These are phyloP conservation scores for Corynespora cassiicola DNA, from an alignment of 2,329 filamentous ascomycete genomes.

Conservation along the genomic window DNA sequence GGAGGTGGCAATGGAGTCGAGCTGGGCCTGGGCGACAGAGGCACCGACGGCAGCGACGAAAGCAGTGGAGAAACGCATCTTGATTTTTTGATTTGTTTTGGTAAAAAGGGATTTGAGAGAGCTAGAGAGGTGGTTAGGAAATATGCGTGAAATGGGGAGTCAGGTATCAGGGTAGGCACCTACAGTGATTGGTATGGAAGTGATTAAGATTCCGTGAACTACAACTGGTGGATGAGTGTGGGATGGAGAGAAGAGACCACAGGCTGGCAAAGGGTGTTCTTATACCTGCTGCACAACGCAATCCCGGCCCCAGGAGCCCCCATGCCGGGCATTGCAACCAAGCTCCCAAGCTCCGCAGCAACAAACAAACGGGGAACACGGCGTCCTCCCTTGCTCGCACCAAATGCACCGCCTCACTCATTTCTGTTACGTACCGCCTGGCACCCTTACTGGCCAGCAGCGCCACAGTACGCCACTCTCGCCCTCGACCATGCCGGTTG, in stretches of 20 bases:
- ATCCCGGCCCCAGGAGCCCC: conserved; percentile 3
- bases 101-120: background rate
- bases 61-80: conserved; percentile 45
- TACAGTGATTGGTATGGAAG: conserved; percentile 7
- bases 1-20: conserved; percentile 32
- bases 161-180: too few species aligned
- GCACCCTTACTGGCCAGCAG: conserved; percentile 23
- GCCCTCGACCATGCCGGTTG: conserved; percentile 17
- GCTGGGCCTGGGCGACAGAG: conserved; percentile 35
- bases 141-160: too few species aligned
- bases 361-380: conserved; percentile 25
- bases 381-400: conserved; percentile 15
- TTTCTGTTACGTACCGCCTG: conserved; percentile 27
- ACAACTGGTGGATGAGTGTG: conserved; percentile 6
- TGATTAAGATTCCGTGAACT: too few species aligned
- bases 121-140: conserved; percentile 6
- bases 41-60: conserved; percentile 36
- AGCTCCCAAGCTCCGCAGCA: conserved; percentile 19
- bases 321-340: conserved; percentile 16
- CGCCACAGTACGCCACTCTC: conserved; percentile 24
- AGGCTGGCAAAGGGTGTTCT: conserved; percentile 19
- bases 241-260: conserved; percentile 7
- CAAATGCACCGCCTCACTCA: conserved; percentile 28
- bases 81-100: conserved; percentile 19
- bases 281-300: conserved; percentile 23